Conservation (phyloP, 2,329 filamentous ascomycete species). For the Bipolaris cookei region DNA sequence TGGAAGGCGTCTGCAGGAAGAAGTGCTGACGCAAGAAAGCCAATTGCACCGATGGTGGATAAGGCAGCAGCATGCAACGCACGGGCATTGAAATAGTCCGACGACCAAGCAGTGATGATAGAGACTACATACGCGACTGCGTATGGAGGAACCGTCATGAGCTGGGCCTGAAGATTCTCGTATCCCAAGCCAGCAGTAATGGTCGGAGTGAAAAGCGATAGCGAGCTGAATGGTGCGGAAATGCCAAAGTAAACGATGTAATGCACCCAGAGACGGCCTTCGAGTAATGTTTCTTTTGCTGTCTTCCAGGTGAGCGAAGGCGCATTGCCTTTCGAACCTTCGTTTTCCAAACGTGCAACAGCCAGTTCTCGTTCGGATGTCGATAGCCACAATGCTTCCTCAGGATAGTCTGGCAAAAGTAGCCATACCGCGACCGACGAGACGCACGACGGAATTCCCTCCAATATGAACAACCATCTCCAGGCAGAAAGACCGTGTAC, state of each 20-base stretch:
- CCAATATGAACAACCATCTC: conserved; percentile 37
- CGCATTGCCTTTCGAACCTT: conserved; percentile 52
- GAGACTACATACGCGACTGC: conserved; percentile 65
- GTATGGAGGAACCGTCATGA: conserved; percentile 73
- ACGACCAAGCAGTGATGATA: conserved; percentile 28
- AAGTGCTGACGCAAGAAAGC: conserved; percentile 68
- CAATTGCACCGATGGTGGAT: conserved; percentile 57
- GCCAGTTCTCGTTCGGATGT: conserved; percentile 47
- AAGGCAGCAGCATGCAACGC: conserved; percentile 57
- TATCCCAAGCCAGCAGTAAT: conserved; percentile 66
- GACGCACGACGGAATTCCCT: conserved; percentile 33
- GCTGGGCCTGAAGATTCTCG: conserved; percentile 63
- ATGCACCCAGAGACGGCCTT: conserved; percentile 61
- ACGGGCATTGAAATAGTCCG: conserved; percentile 43
- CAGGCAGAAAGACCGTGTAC: conserved; percentile 45
- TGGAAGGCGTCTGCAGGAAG: conserved; percentile 66
- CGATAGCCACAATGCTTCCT: conserved; percentile 56
- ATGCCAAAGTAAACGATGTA: conserved; percentile 50
- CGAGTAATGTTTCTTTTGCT: conserved; percentile 55
- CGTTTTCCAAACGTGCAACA: conserved; percentile 50
- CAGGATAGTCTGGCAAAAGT: conserved; percentile 58
- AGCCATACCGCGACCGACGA: conserved; percentile 50
- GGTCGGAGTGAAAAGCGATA: conserved; percentile 68
- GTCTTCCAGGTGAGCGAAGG: conserved; percentile 55
- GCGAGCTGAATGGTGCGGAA: conserved; percentile 31